Percentiles rank a stretch among this genome's conserved stretches.
Evolutionary conservation across 2,329 filamentous ascomycete genomes (phyloP).

Genomic region (Nemania sp.): DNA sequence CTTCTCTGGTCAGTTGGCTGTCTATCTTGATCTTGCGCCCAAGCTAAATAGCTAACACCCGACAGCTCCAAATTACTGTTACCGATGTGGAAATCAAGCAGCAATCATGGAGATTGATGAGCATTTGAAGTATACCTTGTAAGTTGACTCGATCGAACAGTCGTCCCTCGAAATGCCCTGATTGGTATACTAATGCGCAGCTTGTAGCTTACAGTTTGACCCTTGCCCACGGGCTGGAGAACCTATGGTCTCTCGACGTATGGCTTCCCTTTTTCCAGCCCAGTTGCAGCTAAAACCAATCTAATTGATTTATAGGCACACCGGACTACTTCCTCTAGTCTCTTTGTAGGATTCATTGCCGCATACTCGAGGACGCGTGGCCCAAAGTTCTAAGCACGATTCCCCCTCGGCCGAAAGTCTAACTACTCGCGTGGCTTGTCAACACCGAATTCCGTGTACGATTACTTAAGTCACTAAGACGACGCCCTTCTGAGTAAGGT

Average conservation of each 20-base stretch:
- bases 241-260: constrained; percentile 95
- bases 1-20: constrained; percentile 74
- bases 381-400: constrained; percentile 26
- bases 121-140: constrained; percentile 99
- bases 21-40: not conserved
- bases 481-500: constrained; percentile 10
- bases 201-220: constrained; percentile 90
- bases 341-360: constrained; percentile 17
- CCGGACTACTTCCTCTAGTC: constrained; percentile 97
- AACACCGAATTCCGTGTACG: constrained; percentile 22
- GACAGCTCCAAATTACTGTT: constrained; percentile 89
- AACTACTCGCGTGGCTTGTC: constrained; percentile 15
- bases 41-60: constrained; percentile 10
- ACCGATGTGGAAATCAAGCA: constrained; percentile 97
- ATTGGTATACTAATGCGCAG: constrained; percentile 19
- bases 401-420: constrained; percentile 7
- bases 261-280: constrained; percentile 37
- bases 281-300: constrained; percentile 16
- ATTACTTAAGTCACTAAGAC: constrained; percentile 19
- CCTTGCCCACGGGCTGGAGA: constrained; percentile 96
- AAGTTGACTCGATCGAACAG: constrained; percentile 47
- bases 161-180: not conserved
- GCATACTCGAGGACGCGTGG: constrained; percentile 19
- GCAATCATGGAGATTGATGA: constrained; percentile 99
- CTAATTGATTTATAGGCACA: constrained; percentile 60